Percentiles rank a stretch among this genome's conserved stretches.
phyloP scores from a whole-genome alignment of 495 filamentous ascomycete species.

The Beverwykella pulmonaria region DNA sequence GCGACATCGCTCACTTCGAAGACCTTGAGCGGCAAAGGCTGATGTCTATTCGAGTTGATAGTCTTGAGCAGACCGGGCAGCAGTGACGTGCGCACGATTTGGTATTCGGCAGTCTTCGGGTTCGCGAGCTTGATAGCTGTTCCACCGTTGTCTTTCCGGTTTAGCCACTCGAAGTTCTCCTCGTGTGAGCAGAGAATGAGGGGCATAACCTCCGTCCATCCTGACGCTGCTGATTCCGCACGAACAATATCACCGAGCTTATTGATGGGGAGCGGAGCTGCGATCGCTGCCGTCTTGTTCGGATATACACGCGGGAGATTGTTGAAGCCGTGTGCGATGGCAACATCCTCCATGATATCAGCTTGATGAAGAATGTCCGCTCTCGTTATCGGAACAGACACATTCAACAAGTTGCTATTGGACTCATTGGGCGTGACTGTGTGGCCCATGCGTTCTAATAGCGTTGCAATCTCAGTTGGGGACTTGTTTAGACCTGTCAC shows the following conservation, averaged over 20 bases:
- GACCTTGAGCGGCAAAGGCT: slow-evolving; percentile 85
- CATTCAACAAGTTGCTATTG: slow-evolving; percentile 67
- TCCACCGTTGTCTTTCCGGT: slow-evolving; percentile 83
- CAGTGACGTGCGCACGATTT: slow-evolving; percentile 88
- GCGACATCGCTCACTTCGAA: slow-evolving; percentile 92
- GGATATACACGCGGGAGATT: slow-evolving; percentile 82
- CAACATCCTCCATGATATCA: slow-evolving; percentile 98
- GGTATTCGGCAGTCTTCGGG: slow-evolving; percentile 94
- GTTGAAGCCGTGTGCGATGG: slow-evolving; percentile 90
- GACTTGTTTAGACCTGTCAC: slow-evolving; percentile 81
- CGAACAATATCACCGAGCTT: slow-evolving; percentile 92
- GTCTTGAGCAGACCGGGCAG: slow-evolving; percentile 94
- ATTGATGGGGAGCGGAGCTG: slow-evolving; percentile 85
- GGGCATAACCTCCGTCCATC: slow-evolving; percentile 95
- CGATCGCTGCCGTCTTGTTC: slow-evolving; percentile 79
- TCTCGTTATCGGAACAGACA: slow-evolving; percentile 82
- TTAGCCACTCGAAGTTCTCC: slow-evolving; percentile 97
- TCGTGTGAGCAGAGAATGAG: slow-evolving; percentile 97
- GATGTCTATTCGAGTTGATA: slow-evolving; percentile 89
- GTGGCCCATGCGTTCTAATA: slow-evolving; percentile 86
- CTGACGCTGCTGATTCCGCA: slow-evolving; percentile 86
- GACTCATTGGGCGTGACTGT: slow-evolving; percentile 68
- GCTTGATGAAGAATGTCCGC: slow-evolving; percentile 95
- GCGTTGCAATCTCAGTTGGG: slow-evolving; percentile 68
- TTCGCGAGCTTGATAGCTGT: slow-evolving; percentile 89